phyloP scores from a whole-genome alignment of 108 stramenopile species.

The Pelagomonas calceolata region DNA sequence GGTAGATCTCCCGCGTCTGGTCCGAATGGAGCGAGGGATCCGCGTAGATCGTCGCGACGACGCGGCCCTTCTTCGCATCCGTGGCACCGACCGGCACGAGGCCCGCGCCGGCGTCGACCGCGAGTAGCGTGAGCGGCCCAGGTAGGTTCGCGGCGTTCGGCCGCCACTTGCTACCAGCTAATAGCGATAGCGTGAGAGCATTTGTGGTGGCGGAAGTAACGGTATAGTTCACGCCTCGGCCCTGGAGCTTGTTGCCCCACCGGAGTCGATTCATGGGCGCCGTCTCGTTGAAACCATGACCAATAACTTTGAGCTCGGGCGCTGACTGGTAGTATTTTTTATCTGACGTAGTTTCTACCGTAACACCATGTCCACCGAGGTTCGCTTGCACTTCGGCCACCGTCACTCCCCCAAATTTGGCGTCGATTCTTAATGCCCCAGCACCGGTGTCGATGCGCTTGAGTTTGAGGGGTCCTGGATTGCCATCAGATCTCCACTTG shows the following conservation, averaged over 20 bases:
- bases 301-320: background rate
- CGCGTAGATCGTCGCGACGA: constrained; percentile 9
- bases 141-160: constrained; percentile 8
- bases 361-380: background rate
- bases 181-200: background rate
- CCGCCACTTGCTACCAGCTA: constrained; percentile 1
- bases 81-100: constrained; percentile 16
- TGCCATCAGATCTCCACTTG: background rate
- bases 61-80: constrained; percentile 9
- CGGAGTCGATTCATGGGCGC: background rate
- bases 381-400: constrained; percentile 4
- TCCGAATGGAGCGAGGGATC: background rate
- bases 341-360: background rate
- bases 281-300: constrained; percentile 1
- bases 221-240: constrained; percentile 10
- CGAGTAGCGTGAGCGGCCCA: constrained; percentile 5
- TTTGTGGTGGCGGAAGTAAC: background rate
- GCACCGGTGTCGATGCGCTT: background rate
- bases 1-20: constrained; percentile 8
- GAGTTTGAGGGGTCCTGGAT: background rate
- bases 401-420: background rate
- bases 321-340: background rate
- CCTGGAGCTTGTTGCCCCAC: constrained; percentile 2
- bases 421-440: background rate
- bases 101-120: constrained; percentile 13